Base-by-base conservation (phyloP, 208 protist genomes). In the Balamuthia mandrillaris region DNA sequence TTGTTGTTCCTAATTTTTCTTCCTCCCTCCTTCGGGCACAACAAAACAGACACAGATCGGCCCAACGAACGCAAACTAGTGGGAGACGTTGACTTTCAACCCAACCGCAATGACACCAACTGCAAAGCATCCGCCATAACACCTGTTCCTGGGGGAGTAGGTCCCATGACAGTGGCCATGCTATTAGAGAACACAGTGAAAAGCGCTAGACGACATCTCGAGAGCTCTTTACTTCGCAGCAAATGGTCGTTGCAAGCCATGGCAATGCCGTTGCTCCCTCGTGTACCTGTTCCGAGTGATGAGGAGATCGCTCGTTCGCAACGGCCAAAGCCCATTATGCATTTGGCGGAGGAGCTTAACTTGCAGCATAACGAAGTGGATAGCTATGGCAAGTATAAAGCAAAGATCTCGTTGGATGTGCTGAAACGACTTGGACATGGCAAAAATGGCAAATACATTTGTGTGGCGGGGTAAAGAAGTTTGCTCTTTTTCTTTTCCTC, bases 61-160 rank as follows among this genome's bases (percentile, higher is more conserved):
- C n/a, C n/a, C n/a, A n/a, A n/a, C n/a, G n/a, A 85, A 18, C 86
- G 86, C 61, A 89, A 93, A 16, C 91, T 97, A 10, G 94, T 92
- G 5, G 97, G 96, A 33, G 98, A 98, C 88, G 96, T 98, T 2
- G 96, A 95, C 84, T 98, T 95, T 63, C n/a, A n/a, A n/a, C n/a
- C n/a, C n/a, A n/a, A n/a, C n/a, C n/a, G n/a, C n/a, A 91, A 95
- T 12, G 81, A 85, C 37, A 94, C 93, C 18, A 68, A 82, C 31
- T 51, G 92, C 51, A 90, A 93, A 5, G 98, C 97, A 0, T 82
- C 86, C 29, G 91, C 88, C 70, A 97, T 99, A 58, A 98, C 98
- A 10, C 98, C 97, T 1, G 98, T 99, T 12, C 97, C 98, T 2
- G 97, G 98, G 27, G 97, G 97, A 81, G 97, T 99, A 7, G 98